Evolutionary conservation across 805 yeast genomes (phyloP).

Genomic region (Maudiozyma pseudohumilis): DNA sequence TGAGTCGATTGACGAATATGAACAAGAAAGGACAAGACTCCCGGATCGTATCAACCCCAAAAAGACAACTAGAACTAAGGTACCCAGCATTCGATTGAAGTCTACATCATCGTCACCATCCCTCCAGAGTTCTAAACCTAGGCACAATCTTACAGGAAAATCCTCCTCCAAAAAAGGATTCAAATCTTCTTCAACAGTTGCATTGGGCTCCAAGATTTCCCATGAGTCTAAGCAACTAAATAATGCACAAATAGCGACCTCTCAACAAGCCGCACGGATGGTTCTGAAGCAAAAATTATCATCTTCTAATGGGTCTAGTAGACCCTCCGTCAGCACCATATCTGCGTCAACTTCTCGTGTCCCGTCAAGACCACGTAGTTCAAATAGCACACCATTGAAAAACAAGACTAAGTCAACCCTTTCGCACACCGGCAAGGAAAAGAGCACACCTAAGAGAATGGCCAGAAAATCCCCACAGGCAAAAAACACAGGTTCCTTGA

Average conservation of each 20-base stretch:
- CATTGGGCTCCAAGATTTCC: background rate
- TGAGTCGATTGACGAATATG: background rate
- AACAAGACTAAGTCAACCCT: background rate
- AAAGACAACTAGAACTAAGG: background rate
- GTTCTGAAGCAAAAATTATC: slow-evolving; percentile 1
- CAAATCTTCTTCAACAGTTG: background rate
- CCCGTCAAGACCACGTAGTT: background rate
- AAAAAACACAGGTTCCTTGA: background rate
- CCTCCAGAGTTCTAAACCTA: slow-evolving; percentile 5
- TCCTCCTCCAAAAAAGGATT: background rate
- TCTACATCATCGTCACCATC: slow-evolving; percentile 16
- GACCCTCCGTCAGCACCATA: too few species aligned
- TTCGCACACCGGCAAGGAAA: background rate
- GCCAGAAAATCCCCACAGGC: background rate
- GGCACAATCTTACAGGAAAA: background rate
- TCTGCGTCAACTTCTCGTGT: background rate
- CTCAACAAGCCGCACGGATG: slow-evolving; percentile 1
- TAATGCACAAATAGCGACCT: background rate
- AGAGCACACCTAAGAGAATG: background rate
- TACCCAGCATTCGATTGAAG: slow-evolving; percentile 3
- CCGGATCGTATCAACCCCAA: background rate
- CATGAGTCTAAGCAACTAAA: background rate
- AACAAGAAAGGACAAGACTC: background rate
- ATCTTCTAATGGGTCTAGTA: too few species aligned
- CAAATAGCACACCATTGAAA: background rate